Evolutionary conservation across 441 rosid genomes (phyloP), one percentile per base, ranked within the genome.

Genomic region (Biscutella auriculata): DNA sequence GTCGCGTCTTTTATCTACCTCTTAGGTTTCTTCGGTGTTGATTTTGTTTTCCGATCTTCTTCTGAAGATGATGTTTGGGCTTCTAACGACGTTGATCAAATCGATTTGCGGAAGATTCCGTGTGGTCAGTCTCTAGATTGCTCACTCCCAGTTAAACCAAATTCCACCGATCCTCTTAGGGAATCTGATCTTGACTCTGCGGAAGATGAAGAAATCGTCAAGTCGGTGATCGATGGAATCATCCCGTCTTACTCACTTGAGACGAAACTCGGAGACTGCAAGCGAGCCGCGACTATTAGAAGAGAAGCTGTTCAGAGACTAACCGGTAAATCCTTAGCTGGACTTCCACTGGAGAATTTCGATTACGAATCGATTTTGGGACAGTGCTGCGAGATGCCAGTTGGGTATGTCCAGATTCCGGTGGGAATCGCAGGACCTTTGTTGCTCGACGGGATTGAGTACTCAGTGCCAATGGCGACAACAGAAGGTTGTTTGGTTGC

Each of bases 401-500:
- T 77, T 1, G 82, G 85, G 10, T 80, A 76, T 37, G 70, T 80
- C 9, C 85, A 80, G 76, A 77, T 80, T 36, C 85, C 85, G 0
- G 82, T 80, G 9, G 85, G 85, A 3, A 67, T 80, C 9, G 85
- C 77, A 0, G 85, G 85, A 36, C 82, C 85, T 6, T 34, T 80
- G 65, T 53, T 76, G 59, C 81, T 80, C 1, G 76, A 80, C 34
- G 81, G 80, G 6, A 23, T 15, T 8, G 85, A 76, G 76, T 77
- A 41, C 39, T 73, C 75, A 0, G 67, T 80, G 27, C 82, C 85
- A 3, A 80, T 80, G 85, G 82, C 79, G 13, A 80, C 85, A 0
- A 80, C 85, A 0, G 85, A 80, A 42, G 85, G 82, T 9, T 77
- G 85, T 56, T 72, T 80, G 69, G 81, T 80, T 53, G 85, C 85